Percentiles rank a stretch among this genome's conserved stretches.
Evolutionary conservation across 805 yeast genomes (phyloP).

Genomic region (Phaffomyces antillensis): DNA sequence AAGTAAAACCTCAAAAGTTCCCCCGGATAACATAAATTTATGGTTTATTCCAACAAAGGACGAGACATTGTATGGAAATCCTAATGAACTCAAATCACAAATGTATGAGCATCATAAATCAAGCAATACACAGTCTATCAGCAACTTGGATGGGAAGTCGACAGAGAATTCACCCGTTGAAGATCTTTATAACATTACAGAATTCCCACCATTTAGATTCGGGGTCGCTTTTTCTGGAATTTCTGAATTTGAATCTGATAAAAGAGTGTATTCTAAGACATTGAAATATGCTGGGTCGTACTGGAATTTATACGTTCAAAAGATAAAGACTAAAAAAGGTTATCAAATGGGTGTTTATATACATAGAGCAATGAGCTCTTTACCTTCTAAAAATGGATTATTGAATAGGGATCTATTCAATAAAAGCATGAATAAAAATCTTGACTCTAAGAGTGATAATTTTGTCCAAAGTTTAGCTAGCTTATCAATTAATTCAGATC

Average conservation of each 20-base stretch:
- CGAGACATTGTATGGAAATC: conserved; percentile 40
- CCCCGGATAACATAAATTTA: conserved; percentile 22
- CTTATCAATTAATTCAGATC: conserved; percentile 4
- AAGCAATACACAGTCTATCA: conserved; percentile 5
- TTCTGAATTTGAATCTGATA: conserved; percentile 36
- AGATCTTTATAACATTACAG: conserved; percentile 29
- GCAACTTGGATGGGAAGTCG: conserved; percentile 10
- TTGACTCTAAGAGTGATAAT: conserved; percentile 5
- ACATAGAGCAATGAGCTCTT: conserved; percentile 39
- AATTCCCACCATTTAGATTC: conserved; percentile 47
- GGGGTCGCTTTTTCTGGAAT: conserved; percentile 45
- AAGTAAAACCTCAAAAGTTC: conserved; percentile 19
- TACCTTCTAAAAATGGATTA: conserved; percentile 32
- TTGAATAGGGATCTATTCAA: conserved; percentile 31
- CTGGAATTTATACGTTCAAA: conserved; percentile 51
- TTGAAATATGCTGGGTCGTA: conserved; percentile 58
- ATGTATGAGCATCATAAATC: conserved; percentile 22
- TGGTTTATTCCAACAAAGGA: conserved; percentile 43
- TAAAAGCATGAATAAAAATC: background rate
- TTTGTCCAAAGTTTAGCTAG: conserved; percentile 7
- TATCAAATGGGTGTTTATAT: conserved; percentile 50
- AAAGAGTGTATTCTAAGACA: conserved; percentile 43
- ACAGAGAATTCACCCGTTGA: conserved; percentile 12
- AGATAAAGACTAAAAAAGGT: conserved; percentile 34
- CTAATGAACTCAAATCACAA: conserved; percentile 27